These are phyloP conservation scores for Nannizziopsis barbatae DNA, from an alignment of 2,329 filamentous ascomycete species.

Conservation along the genomic window DNA sequence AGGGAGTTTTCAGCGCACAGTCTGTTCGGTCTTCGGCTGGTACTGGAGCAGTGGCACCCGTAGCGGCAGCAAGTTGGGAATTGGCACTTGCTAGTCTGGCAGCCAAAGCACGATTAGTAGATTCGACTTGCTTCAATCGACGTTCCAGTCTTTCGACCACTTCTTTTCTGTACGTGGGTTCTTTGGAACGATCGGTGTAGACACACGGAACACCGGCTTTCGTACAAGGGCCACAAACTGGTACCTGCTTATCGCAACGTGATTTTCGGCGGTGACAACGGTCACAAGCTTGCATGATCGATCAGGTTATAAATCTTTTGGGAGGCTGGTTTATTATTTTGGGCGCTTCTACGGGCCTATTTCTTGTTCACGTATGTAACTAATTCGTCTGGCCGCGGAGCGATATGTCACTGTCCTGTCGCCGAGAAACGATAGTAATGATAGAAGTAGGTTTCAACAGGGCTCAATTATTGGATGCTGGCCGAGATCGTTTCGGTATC, in stretches of 20 bases:
- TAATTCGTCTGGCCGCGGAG: constrained; percentile 6
- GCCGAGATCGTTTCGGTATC: constrained; percentile 6
- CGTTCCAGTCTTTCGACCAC: constrained; percentile 30
- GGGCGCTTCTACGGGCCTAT: neutral
- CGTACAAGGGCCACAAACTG: constrained; percentile 29
- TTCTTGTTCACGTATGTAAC: neutral
- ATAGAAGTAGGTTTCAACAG: neutral
- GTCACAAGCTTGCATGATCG: constrained; percentile 26
- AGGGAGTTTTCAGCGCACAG: neutral
- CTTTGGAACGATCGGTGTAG: constrained; percentile 15
- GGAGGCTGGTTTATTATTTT: neutral
- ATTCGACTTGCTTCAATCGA: constrained; percentile 19
- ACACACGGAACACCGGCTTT: constrained; percentile 27
- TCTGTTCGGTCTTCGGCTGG: neutral
- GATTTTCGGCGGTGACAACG: constrained; percentile 35
- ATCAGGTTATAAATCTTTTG: constrained; percentile 1
- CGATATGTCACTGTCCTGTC: neutral
- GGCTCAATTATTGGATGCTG: constrained; percentile 4
- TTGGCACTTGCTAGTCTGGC: constrained; percentile 11
- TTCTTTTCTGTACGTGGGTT: constrained; percentile 26
- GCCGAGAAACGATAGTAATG: constrained; percentile 1
- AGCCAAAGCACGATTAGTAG: constrained; percentile 14
- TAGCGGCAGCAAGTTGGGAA: constrained; percentile 6
- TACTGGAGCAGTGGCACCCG: neutral
- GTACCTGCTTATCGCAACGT: constrained; percentile 32